Evolutionary conservation across 1,139 yeast species (phyloP), one percentile per base, ranked within the genome.

Genomic region (Hyphopichia wangnamkhiaoensis): DNA sequence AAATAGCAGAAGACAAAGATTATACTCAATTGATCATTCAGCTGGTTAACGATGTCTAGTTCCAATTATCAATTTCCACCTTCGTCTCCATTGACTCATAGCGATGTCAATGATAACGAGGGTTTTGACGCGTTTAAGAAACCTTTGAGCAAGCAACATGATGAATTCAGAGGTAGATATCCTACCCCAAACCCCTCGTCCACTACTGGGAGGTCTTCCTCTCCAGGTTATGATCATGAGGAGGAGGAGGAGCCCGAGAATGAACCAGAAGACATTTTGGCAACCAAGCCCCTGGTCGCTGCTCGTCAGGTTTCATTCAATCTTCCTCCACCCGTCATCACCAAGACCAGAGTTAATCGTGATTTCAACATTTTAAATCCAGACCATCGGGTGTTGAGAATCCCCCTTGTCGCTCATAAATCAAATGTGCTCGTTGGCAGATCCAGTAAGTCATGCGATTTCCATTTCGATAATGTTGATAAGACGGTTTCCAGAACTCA

Each of bases 401-500:
- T 73, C 16, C 75, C 73, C 1, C 60, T 71, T 37, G 38, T 53
- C 17, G 40, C 56, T 2, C 42, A 47, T 23, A 55, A 54, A 32
- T 42, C 55, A 9, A 53, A 56, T 18, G 48, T 71, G 32, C 49
- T 59, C 8, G 61, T 86, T 42, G 94, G 94, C 6, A 71, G 94
- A 45, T 82, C 89, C 4, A 79, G 88, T 14, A 71, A 74, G 54
- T 64, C 81, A 16, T 74, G 85, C 47, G 83, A 79, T 42, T 78
- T 78, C 50, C 76, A 76, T 40, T 65, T 84, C 41, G 64, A 76
- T 35, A 65, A 81, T 34, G 63, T 61, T 4, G 76, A 84, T 56
- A 80, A 80, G 54, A 72, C 74, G 33, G 78, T 88, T 25, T 85
- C 94, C 7, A 75, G 96, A 41, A 70, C 74, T 16, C 96, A 88